phyloP scores from a whole-genome alignment of 306 rosid genomes.

The Pueraria montana region DNA sequence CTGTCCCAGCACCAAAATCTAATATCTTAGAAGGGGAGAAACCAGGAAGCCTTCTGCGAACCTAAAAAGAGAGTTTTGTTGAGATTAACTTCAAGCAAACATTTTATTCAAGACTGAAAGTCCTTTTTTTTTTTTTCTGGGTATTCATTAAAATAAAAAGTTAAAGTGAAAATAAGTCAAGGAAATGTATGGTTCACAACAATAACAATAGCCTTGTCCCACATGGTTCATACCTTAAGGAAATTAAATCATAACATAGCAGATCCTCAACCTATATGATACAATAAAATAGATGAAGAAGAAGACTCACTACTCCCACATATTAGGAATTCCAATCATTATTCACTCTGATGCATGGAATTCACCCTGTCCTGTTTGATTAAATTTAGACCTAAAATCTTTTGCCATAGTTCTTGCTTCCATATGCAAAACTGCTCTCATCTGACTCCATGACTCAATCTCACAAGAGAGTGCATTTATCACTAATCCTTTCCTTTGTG shows the following conservation, averaged over 20 bases:
- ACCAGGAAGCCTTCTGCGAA: slow-evolving; percentile 83
- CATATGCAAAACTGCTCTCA: not conserved
- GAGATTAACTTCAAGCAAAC: slow-evolving; percentile 19
- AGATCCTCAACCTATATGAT: not conserved
- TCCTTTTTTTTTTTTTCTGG: too few relatives aligned
- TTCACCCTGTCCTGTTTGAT: not conserved
- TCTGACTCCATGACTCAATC: not conserved
- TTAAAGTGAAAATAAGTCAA: slow-evolving; percentile 21
- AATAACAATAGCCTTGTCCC: not conserved
- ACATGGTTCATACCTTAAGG: not conserved
- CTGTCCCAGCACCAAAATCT: slow-evolving; percentile 97
- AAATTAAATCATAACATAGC: slow-evolving; percentile 32
- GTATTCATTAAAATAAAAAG: slow-evolving; percentile 9
- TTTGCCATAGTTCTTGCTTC: not conserved
- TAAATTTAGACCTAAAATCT: slow-evolving; percentile 31
- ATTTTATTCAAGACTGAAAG: slow-evolving; percentile 16
- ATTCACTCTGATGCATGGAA: slow-evolving; percentile 1
- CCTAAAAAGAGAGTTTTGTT: slow-evolving; percentile 50
- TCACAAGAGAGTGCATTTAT: slow-evolving; percentile 29
- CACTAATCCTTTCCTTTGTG: slow-evolving; percentile 23
- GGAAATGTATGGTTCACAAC: not conserved
- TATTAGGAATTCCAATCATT: slow-evolving; percentile 11
- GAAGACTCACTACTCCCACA: not conserved
- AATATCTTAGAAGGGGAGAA: slow-evolving; percentile 81
- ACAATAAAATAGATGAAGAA: not conserved